Evolutionary conservation across 2,329 filamentous ascomycete genomes (phyloP), one percentile per base, ranked within the genome.

Genomic region (Colletotrichum tanaceti): DNA sequence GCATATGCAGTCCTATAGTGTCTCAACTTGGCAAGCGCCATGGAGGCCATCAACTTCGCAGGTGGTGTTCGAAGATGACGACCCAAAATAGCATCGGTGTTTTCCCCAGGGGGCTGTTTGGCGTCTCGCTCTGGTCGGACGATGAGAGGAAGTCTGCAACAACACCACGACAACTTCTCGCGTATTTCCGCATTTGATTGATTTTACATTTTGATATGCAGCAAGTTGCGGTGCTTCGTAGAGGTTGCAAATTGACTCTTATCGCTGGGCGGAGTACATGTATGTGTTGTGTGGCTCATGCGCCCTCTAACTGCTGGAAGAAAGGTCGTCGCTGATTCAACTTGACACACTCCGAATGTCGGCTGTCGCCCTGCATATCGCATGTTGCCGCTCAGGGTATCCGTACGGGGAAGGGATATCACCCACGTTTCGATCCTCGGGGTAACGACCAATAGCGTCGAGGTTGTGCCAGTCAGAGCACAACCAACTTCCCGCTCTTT

Each of bases 1-100:
- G 65, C 65, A 57, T 20, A 11, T 52, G 38, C 10, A 22, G 41
- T 43, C 22, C 54, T 49, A n/a, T 35, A n/a, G n/a, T 44, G 35
- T 38, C 32, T 58, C 18, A 20, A 20, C 47, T 57, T 59, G 55
- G 65, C 53, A 41, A 62, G 35, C 53, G 43, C 49, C 55, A 49
- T 32, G 22, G n/a, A 38, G 22, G 16, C 5, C 47, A 47, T 44
- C 54, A 43, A 50, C 35, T 52, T 43, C 14, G 47, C 38, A 44
- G 18, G 16, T n/a, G 35, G 44, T 32, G 58, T 32, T 60, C 9
- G 38, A 60, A 1, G 16, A 61, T 52, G 22, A 28, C 2, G 13
- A 18, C 66, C 66, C 65, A 69, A 61, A 65, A 69, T 69, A 69
- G 66, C 28, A 66, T 24, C 66, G 60, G n/a, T 14, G 24, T 43